These are phyloP conservation scores for Chaetomiaceae sp. DNA, from an alignment of 2,329 filamentous ascomycete genomes.

Conservation along the genomic window DNA sequence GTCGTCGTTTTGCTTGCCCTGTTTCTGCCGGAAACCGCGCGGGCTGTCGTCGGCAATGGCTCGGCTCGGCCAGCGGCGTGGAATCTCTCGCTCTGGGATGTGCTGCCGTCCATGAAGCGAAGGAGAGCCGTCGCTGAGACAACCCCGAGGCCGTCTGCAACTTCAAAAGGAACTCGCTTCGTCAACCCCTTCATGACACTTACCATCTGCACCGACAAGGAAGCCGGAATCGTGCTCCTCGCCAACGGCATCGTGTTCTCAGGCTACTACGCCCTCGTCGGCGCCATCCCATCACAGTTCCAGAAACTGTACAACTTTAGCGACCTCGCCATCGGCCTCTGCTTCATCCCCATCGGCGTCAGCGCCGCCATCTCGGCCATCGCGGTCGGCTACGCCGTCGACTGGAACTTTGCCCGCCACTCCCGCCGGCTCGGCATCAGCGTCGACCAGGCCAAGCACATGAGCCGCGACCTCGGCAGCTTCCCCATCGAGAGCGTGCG, in stretches of 20 bases:
- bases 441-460: conserved; percentile 49
- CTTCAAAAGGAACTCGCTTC: not conserved
- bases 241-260: conserved; percentile 44
- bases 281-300: conserved; percentile 43
- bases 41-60: conserved; percentile 43
- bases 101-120: conserved; percentile 1
- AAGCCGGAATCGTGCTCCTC: conserved; percentile 55
- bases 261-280: conserved; percentile 46
- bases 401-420: conserved; percentile 63
- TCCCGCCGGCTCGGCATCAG: conserved; percentile 43
- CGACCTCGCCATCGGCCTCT: conserved; percentile 50
- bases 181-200: conserved; percentile 79
- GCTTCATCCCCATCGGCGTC: conserved; percentile 48
- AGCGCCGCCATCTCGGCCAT: conserved; percentile 46
- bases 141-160: no score
- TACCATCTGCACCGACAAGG: conserved; percentile 66
- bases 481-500: conserved; percentile 52
- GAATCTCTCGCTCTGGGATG: conserved; percentile 7
- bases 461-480: conserved; percentile 36
- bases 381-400: conserved; percentile 52
- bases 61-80: not conserved
- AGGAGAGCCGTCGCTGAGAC: not conserved
- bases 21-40: conserved; percentile 43
- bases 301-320: conserved; percentile 53
- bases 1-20: conserved; percentile 36